Evolutionary conservation across 73 alveolate genomes (phyloP).

Genomic region (Paramecium sonneborni): DNA sequence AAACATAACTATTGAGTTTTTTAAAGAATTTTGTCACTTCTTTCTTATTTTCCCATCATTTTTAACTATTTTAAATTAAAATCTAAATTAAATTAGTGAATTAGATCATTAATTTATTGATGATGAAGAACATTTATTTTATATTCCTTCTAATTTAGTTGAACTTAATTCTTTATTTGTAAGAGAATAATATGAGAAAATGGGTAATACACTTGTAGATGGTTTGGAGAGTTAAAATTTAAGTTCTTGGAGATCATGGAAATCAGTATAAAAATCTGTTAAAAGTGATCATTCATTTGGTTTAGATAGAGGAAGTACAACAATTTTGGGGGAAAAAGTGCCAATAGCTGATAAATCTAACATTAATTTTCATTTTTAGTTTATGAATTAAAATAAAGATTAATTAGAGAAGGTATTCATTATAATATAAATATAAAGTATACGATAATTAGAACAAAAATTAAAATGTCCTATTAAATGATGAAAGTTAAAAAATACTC

Average conservation of each 20-base stretch:
- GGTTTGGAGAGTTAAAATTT: slow-evolving; percentile 30
- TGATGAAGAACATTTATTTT: slow-evolving; percentile 49
- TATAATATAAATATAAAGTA: background rate
- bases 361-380: background rate
- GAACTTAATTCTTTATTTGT: slow-evolving; percentile 31
- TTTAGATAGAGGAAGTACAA: background rate
- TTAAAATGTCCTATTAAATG: background rate
- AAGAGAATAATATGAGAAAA: background rate
- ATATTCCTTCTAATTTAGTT: slow-evolving; percentile 1
- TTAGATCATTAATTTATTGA: slow-evolving; percentile 23
- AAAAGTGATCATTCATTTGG: background rate
- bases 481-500: slow-evolving; percentile 12
- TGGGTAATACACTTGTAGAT: background rate
- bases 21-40: slow-evolving; percentile 18
- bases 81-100: background rate
- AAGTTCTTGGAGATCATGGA: slow-evolving; percentile 56
- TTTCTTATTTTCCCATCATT: slow-evolving; percentile 3
- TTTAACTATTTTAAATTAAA: background rate
- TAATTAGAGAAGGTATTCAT: background rate
- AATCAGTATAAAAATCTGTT: background rate
- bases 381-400: background rate
- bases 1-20: background rate
- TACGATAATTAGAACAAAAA: background rate
- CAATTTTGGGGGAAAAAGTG: slow-evolving; percentile 18
- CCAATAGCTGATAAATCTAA: background rate